Evolutionary conservation across 2,329 filamentous ascomycete species (phyloP).

Genomic region (Parascedosporium putredinis): DNA sequence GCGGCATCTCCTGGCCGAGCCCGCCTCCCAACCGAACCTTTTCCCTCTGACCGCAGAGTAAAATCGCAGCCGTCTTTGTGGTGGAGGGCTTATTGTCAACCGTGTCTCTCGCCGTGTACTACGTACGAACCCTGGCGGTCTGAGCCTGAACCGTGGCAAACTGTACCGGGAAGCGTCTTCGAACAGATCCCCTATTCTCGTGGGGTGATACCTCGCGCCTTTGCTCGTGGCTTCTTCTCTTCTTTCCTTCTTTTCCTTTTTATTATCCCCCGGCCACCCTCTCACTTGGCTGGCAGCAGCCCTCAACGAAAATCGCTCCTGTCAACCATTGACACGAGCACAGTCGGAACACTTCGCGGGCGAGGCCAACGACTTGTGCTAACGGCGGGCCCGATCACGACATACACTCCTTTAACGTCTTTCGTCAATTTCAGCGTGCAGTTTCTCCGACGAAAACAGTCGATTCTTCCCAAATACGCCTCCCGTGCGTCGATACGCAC

Average conservation of each 20-base stretch:
- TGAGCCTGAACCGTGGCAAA: not conserved
- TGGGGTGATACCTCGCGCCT: not conserved
- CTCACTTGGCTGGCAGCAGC: not conserved
- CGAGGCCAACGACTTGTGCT: slow-evolving; percentile 35
- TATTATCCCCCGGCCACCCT: not conserved
- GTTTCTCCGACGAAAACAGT: too few species aligned
- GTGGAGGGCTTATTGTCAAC: too few species aligned
- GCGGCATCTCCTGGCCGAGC: not conserved
- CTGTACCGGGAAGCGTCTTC: not conserved
- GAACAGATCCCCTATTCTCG: not conserved
- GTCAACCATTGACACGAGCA: slow-evolving; percentile 16
- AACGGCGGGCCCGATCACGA: slow-evolving; percentile 26
- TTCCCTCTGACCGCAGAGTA: too few species aligned
- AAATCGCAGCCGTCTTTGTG: too few species aligned
- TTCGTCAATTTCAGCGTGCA: not conserved
- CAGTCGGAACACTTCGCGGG: slow-evolving; percentile 38
- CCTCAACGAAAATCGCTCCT: slow-evolving; percentile 7
- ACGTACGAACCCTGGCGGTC: not conserved
- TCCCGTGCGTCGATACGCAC: too few species aligned
- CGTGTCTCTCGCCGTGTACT: too few species aligned
- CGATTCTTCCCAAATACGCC: too few species aligned
- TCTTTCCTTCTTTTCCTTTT: not conserved
- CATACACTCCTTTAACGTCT: slow-evolving; percentile 8
- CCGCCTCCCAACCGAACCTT: too few species aligned
- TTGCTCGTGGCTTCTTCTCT: not conserved